Conservation (phyloP, 2,329 filamentous ascomycete species). For the Neofusicoccum cordaticola region DNA sequence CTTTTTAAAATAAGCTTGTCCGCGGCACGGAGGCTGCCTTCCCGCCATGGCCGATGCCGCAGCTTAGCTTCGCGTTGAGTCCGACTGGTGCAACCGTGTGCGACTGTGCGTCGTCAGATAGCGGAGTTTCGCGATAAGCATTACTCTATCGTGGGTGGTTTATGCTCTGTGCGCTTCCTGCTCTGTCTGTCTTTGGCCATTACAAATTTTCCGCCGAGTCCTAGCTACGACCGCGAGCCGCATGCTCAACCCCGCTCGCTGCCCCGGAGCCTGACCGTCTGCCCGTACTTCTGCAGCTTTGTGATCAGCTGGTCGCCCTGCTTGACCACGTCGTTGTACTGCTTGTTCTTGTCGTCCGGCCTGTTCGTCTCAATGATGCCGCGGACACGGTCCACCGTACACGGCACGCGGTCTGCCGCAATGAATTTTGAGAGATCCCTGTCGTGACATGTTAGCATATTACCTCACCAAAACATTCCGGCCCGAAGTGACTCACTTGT, state of each 20-base stretch:
- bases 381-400: conserved; percentile 95
- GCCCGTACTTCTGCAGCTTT: conserved; percentile 98
- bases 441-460: conserved; percentile 13
- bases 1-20: not conserved
- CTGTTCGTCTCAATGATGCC: conserved; percentile 98
- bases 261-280: conserved; percentile 88
- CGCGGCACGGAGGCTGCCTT: not conserved
- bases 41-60: conserved; percentile 10
- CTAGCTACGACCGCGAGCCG: not conserved
- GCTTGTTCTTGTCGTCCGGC: conserved; percentile 99
- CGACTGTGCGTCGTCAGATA: conserved; percentile 7
- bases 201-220: conserved; percentile 2
- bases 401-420: conserved; percentile 86
- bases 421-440: conserved; percentile 97
- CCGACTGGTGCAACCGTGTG: not conserved
- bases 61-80: not conserved
- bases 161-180: not conserved
- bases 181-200: not conserved
- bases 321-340: conserved; percentile 96
- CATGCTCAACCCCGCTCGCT: conserved; percentile 75
- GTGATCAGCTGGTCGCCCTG: conserved; percentile 97
- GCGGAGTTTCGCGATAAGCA: conserved; percentile 2
- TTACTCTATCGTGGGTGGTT: conserved; percentile 10
- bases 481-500: conserved; percentile 62
- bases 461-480: not conserved